Conservation (phyloP, 768 basidiomycete genomes). For the Termitomyces heimii region DNA sequence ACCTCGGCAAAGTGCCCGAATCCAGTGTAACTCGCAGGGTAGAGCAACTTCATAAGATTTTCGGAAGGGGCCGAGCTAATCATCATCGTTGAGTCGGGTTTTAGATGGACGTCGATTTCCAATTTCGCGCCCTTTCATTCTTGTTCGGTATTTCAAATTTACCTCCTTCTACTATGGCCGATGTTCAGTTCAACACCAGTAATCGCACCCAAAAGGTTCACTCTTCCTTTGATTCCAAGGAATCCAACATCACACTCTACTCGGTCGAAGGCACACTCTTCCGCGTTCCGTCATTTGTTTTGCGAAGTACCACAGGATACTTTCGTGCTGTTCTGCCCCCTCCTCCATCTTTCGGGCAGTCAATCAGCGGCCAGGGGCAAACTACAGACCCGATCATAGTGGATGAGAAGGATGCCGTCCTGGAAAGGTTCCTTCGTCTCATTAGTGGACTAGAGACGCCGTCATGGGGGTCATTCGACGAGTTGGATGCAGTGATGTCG, state of each 20-base stretch:
- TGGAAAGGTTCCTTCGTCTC: not conserved
- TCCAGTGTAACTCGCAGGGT: too few relatives aligned
- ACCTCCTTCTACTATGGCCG: not conserved
- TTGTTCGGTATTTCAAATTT: too few relatives aligned
- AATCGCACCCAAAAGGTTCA: not conserved
- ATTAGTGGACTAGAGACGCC: slow-evolving; percentile 24
- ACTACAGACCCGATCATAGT: not conserved
- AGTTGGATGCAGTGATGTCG: slow-evolving; percentile 29
- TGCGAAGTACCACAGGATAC: not conserved
- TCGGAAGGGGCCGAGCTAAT: too few relatives aligned
- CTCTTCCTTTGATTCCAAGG: not conserved
- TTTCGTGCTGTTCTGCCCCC: not conserved
- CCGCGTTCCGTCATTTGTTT: not conserved
- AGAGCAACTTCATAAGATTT: too few relatives aligned
- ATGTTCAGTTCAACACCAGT: not conserved
- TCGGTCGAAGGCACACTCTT: not conserved
- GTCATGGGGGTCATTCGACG: slow-evolving; percentile 33
- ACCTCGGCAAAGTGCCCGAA: too few relatives aligned
- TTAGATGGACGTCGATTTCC: too few relatives aligned
- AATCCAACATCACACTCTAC: not conserved
- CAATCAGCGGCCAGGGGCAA: not conserved
- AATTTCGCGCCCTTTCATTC: too few relatives aligned
- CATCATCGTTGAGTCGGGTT: too few relatives aligned
- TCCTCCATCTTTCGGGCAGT: not conserved
- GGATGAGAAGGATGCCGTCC: not conserved